These are phyloP conservation scores for Tricholoma terreum DNA, from an alignment of 768 basidiomycete genomes.

Conservation along the genomic window DNA sequence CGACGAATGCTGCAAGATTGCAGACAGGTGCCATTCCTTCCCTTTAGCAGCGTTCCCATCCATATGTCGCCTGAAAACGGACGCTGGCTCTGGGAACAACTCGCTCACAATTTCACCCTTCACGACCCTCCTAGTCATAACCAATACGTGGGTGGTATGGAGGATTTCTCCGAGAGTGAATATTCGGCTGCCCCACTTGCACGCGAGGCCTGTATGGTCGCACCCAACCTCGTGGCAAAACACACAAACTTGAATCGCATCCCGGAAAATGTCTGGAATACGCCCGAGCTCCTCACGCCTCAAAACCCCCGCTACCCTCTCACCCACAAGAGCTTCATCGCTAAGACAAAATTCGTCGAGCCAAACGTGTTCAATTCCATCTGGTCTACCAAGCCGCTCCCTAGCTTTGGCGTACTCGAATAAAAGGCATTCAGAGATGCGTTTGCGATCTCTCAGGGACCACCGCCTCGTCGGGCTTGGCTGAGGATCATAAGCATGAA, in stretches of 20 bases:
- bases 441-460: not conserved
- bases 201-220: constrained; percentile 10
- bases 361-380: constrained; percentile 5
- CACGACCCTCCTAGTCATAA: too few species aligned
- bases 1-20: constrained; percentile 18
- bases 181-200: constrained; percentile 12
- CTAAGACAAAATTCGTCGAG: constrained; percentile 10
- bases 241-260: constrained; percentile 9
- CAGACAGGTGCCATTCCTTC: constrained; percentile 17
- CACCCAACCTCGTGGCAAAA: constrained; percentile 13
- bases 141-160: too few species aligned
- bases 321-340: not conserved
- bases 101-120: too few species aligned
- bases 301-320: too few species aligned
- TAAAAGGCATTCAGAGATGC: not conserved
- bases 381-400: not conserved
- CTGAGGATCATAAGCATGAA: too few species aligned
- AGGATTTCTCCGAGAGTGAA: too few species aligned
- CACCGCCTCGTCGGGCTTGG: too few species aligned
- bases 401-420: not conserved
- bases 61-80: too few species aligned
- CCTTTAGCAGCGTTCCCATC: constrained; percentile 2
- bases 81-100: too few species aligned
- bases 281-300: constrained; percentile 6
- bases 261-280: constrained; percentile 14